Base-by-base conservation (phyloP, 1,284 basidiomycete species). In the Cystobasidiaceae sp. region DNA sequence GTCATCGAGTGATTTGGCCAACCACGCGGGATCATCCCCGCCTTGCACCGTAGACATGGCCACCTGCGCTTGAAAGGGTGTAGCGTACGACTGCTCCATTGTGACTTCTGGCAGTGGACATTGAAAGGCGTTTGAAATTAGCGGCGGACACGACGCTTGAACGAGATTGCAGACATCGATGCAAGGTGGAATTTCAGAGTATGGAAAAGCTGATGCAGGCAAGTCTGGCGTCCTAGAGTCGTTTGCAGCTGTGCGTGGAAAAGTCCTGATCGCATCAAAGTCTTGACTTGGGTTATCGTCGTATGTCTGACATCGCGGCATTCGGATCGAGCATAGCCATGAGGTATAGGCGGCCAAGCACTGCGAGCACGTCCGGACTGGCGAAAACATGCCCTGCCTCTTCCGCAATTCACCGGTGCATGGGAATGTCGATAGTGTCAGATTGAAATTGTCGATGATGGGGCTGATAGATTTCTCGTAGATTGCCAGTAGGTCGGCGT, bases 371-470 rank as follows among this genome's bases (percentile, higher is more conserved):
- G 73, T 78, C 34, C 75, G 69, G 6, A 79, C 74, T 49, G 71
- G 73, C 21, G 77, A 78, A 62, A 77, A 79, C 51, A 67, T 66
- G 13, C 78, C 78, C 57, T 76, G 75, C n/a, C 51, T 41, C 15
- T 39, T 48, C 7, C 63, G 55, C 19, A 64, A 21, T 9, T 39
- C 39, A 44, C 72, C 60, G 43, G 69, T 66, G 68, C 78, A 79
- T 0, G 78, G 75, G 57, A 78, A 79, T n/a, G 76, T 78, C 30
- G 70, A 70, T n/a, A 79, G 69, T 3, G 75, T 77, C 25, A 69
- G 67, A 33, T 72, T 71, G 66, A 79, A 79, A 69, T 76, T 76
- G 64, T 68, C 60, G 45, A 76, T 71, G 57, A 74, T 75, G 8
- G 74, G 71, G 2, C 60, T 49, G 30, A 79, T 67, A n/a, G 73